A percentile compares a stretch with the other conserved stretches of the same genome.
Evolutionary conservation across 257 asterid species (phyloP).

Genomic region (Nicotiana tabacum): DNA sequence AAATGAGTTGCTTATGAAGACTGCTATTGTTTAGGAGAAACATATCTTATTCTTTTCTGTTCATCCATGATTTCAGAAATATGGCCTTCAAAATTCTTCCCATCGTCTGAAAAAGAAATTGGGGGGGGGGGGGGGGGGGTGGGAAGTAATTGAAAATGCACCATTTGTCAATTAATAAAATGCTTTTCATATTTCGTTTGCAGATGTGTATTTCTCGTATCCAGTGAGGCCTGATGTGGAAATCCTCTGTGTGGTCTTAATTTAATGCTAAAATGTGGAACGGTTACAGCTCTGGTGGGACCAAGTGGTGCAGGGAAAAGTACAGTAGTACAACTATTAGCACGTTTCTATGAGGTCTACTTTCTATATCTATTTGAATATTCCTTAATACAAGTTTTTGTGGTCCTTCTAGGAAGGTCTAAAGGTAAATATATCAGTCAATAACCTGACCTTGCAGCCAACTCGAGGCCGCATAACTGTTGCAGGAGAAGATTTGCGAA

Average conservation of each 20-base stretch:
- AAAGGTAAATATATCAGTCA: neutral
- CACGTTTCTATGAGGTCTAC: conserved; percentile 89
- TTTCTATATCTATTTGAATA: neutral
- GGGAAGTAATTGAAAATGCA: neutral
- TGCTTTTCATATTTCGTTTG: neutral
- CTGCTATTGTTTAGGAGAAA: neutral
- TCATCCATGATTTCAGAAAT: neutral
- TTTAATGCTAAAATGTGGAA: conserved; percentile 70
- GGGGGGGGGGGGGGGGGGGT: neutral
- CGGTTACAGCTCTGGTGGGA: conserved; percentile 94
- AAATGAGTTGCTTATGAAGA: neutral
- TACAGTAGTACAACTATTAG: conserved; percentile 88
- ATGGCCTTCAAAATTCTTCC: neutral
- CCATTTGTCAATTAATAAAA: neutral
- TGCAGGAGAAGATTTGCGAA: conserved; percentile 92
- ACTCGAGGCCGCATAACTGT: conserved; percentile 85
- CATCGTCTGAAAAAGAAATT: neutral
- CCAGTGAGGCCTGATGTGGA: conserved; percentile 93
- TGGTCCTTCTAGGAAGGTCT: conserved; percentile 5
- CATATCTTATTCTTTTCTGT: neutral
- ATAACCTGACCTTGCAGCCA: conserved; percentile 55
- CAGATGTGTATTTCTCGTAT: conserved; percentile 90
- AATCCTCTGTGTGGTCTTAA: conserved; percentile 69
- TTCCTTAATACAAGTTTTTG: conserved; percentile 11
- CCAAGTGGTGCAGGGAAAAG: conserved; percentile 98